Evolutionary conservation across 2,329 filamentous ascomycete genomes (phyloP).

Genomic region (Pestalotiopsis sp.): DNA sequence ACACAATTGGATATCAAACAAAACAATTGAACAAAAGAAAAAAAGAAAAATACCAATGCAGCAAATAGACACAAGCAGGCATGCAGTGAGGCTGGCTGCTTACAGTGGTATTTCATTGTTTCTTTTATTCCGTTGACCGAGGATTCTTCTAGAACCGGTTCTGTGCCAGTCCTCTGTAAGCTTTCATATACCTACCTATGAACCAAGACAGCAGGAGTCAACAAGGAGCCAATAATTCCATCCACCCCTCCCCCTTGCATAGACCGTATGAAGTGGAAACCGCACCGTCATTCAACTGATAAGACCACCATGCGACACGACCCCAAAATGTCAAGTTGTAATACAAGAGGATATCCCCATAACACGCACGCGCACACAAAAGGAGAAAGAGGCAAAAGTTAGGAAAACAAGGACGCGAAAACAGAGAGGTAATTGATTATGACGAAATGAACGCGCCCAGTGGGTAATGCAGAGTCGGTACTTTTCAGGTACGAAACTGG

Average conservation of each 20-base stretch:
- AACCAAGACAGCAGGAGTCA: constrained; percentile 8
- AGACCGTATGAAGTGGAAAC: not conserved
- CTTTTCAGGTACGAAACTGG: not conserved
- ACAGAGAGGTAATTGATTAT: not conserved
- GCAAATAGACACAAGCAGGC: not conserved
- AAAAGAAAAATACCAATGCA: not conserved
- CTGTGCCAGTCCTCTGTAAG: no score
- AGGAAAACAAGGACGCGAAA: not conserved
- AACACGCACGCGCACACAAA: not conserved
- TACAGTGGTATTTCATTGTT: not conserved
- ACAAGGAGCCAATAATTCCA: not conserved
- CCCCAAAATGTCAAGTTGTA: not conserved
- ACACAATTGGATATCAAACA: not conserved
- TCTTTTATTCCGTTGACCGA: not conserved
- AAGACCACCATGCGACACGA: not conserved
- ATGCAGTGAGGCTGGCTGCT: constrained; percentile 1
- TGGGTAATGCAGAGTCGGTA: not conserved
- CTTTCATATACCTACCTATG: no score
- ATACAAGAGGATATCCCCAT: not conserved
- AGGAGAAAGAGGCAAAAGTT: not conserved
- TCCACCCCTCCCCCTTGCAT: not conserved
- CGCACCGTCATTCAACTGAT: constrained; percentile 1
- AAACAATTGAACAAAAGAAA: not conserved
- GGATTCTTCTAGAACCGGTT: constrained; percentile 2
- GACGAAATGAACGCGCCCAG: not conserved